Evolutionary conservation across 768 basidiomycete genomes (phyloP), one percentile per base, ranked within the genome.

Genomic region (Mycena filopes): DNA sequence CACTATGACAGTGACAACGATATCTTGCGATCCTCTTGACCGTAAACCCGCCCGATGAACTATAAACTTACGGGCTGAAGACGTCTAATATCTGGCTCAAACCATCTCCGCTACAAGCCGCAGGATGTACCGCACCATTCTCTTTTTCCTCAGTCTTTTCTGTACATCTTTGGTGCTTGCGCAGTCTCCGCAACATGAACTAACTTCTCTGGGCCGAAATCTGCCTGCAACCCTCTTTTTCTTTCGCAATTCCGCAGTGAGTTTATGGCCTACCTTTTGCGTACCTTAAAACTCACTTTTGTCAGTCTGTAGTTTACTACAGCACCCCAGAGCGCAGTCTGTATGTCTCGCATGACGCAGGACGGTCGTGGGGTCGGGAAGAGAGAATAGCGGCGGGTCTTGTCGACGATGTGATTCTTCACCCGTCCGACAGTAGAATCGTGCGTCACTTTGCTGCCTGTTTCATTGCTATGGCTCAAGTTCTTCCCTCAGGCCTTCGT

Each of bases 241-340:
- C 83, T 97, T 99, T 77, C 93, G 97, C 67, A 96, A 98, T 79
- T 89, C 94, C 13, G 77, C 89, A 31, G 96, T 96, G 70, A 70
- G 90, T 81, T 45, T 53, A 38, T 60, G 43, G 43, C n/a, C 41
- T 55, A 42, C n/a, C 38, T 56, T 28, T 49, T 25, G 48, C 60
- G 12, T 18, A 41, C 46, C 20, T 29, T 31, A 21, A 50, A 21
- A 58, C 71, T 55, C 66, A 56, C 16, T 65, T 55, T 54, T 51
- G 1, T n/a, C 25, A 85, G 84, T 73, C 77, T 63, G 91, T 89
- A 18, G 80, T 97, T 47, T 94, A 92, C 71, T 93, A 95, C 72
- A 95, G 98, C 76, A 75, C 85, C 7, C 69, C 85, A 47, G 82
- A 84, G 20, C 87, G 91, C 11, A 83, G 87, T 67, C 82, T 98